Conservation (phyloP, 805 yeast species). For the Candida railenensis region DNA sequence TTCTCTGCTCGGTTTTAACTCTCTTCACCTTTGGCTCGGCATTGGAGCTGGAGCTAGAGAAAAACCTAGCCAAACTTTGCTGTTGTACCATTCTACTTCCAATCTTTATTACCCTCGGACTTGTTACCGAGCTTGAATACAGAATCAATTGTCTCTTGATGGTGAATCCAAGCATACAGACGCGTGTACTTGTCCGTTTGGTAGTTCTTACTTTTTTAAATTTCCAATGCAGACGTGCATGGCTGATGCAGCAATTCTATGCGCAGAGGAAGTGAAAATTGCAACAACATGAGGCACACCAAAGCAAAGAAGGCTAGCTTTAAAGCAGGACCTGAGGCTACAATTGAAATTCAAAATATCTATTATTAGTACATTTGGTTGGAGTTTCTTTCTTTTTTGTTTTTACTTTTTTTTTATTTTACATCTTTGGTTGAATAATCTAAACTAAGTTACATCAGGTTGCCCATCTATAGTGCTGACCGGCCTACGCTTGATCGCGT, state of each 20-base stretch:
- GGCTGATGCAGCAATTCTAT: too few relatives aligned
- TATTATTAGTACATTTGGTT: neutral
- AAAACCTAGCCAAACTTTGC: slow-evolving; percentile 34
- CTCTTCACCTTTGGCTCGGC: slow-evolving; percentile 4
- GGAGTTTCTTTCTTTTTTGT: neutral
- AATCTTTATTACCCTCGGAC: neutral
- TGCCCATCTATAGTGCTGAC: too few relatives aligned
- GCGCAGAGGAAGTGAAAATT: too few relatives aligned
- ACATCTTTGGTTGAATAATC: too few relatives aligned
- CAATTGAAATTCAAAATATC: neutral
- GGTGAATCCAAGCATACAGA: neutral
- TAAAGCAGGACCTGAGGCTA: too few relatives aligned
- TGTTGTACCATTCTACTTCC: slow-evolving; percentile 25
- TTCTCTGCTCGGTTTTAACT: neutral
- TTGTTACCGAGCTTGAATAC: neutral
- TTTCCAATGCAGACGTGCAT: too few relatives aligned
- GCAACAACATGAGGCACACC: too few relatives aligned
- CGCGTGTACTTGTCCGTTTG: neutral
- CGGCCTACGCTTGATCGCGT: too few relatives aligned
- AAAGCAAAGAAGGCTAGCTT: too few relatives aligned
- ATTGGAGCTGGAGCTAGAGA: slow-evolving; percentile 10
- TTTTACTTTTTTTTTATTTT: neutral
- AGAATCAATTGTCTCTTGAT: neutral
- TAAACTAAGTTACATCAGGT: too few relatives aligned
- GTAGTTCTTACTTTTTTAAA: too few relatives aligned